These are phyloP conservation scores for Acanthamoeba sp. DNA, from an alignment of 208 protist genomes.

Conservation along the genomic window DNA sequence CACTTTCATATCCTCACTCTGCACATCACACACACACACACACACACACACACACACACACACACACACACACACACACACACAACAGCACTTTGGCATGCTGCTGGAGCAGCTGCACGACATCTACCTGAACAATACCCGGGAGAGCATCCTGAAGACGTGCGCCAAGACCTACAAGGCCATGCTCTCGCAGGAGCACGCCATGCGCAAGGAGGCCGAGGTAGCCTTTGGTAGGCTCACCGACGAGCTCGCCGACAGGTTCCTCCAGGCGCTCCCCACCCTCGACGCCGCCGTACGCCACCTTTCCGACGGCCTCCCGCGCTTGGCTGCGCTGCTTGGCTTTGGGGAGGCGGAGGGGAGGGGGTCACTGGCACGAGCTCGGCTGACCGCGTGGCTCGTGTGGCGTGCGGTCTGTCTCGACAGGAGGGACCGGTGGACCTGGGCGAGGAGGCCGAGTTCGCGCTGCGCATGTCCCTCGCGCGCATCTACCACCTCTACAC, in stretches of 20 bases:
- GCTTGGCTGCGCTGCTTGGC: no score
- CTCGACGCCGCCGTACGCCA: not conserved
- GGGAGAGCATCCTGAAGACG: not conserved
- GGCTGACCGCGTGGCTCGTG: not conserved
- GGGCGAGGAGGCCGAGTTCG: slow-evolving; percentile 36
- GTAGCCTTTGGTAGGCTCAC: slow-evolving; percentile 58
- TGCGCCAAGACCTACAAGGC: slow-evolving; percentile 37
- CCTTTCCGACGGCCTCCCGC: not conserved
- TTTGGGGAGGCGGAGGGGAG: no score
- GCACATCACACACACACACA: no score
- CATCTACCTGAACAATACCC: slow-evolving; percentile 58
- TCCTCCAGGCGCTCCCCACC: slow-evolving; percentile 29
- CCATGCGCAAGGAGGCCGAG: slow-evolving; percentile 51
- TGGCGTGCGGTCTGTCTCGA: no score
- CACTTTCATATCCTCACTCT: no score
- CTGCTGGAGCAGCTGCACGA: slow-evolving; percentile 65
- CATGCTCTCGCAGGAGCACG: slow-evolving; percentile 44
- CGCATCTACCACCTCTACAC: slow-evolving; percentile 46
- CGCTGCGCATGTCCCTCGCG: slow-evolving; percentile 26
- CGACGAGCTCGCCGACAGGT: slow-evolving; percentile 35
- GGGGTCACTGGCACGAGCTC: no score
- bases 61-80: no score
- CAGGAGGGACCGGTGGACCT: slow-evolving; percentile 33
- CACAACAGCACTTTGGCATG: slow-evolving; percentile 26
- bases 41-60: no score